Base-by-base conservation (phyloP, 2,329 filamentous ascomycete species). In the Ophiostoma quercus region DNA sequence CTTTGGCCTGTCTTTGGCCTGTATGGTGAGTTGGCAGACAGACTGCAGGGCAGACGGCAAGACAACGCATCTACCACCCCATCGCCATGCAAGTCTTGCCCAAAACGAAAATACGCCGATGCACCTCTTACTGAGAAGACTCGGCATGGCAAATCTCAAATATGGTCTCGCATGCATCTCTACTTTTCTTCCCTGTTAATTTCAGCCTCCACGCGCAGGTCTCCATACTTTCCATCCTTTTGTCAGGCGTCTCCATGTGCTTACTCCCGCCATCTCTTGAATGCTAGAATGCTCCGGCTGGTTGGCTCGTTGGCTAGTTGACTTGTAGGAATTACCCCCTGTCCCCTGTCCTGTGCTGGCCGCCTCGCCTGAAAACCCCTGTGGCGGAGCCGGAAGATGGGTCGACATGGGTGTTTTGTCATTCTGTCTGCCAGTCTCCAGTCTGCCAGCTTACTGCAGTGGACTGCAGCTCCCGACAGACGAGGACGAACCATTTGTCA, bases 331-430 rank as follows among this genome's bases (percentile, higher is more conserved):
- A n/a, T 19, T 51, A 6, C 47, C 16, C n/a, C 47, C 66, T 66
- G 66, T 43, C 63, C n/a, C 63, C 34, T n/a, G 41, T n/a, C 63
- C 62, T 41, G 54, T n/a, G 51, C 51, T 51, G 47, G 47, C 47
- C 51, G 51, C 51, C 51, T 57, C 51, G 51, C 51, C 51, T 57
- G 22, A 29, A 57, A 57, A 29, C 51, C 51, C 51, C 51, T 57
- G 51, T 57, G 51, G 51, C 51, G 51, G 51, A 57, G 51, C 12
- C 51, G 14, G 43, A 51, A 19, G 2, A 51, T 51, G 51, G 51
- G 51, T 57, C 51, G 22, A 57, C n/a, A 9, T 25, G 8, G 6
- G 6, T 54, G 47, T 54, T 57, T 12, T 22, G n/a, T 25, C 22
- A 16, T 22, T 12, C 51, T 25, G 25, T 29, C 25, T 29, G 25